These are phyloP conservation scores for Selaginella tamariscina DNA, from an alignment of 75 land plant genomes.

Conservation along the genomic window DNA sequence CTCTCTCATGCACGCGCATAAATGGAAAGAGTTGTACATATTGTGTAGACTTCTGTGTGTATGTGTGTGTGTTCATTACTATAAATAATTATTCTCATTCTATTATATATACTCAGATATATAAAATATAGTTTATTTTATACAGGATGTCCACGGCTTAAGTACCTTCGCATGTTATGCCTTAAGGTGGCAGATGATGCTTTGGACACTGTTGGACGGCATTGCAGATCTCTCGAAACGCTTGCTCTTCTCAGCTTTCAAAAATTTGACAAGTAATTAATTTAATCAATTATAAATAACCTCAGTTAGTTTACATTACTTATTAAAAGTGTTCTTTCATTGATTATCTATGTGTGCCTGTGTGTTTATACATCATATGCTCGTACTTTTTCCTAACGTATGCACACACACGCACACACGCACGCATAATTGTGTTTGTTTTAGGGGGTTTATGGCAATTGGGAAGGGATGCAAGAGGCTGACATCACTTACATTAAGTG, in stretches of 20 bases:
- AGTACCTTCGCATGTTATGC: slow-evolving; percentile 53
- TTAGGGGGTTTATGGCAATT: slow-evolving; percentile 62
- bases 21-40: too few species aligned
- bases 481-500: slow-evolving; percentile 58
- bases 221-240: slow-evolving; percentile 44
- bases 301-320: not conserved
- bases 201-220: slow-evolving; percentile 46
- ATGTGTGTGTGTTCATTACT: too few species aligned
- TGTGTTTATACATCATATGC: too few species aligned
- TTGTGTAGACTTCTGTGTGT: too few species aligned
- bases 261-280: slow-evolving; percentile 56
- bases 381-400: not conserved
- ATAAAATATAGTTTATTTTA: too few species aligned
- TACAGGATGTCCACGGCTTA: slow-evolving; percentile 52
- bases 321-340: too few species aligned
- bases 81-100: too few species aligned
- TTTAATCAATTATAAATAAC: not conserved
- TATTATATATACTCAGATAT: too few species aligned
- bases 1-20: too few species aligned
- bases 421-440: not conserved
- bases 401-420: too few species aligned
- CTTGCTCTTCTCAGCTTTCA: slow-evolving; percentile 65
- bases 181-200: slow-evolving; percentile 69
- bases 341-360: too few species aligned
- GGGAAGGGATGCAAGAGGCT: slow-evolving; percentile 74